phyloP scores from a whole-genome alignment of 495 filamentous ascomycete genomes.

The Immersiella caudata region DNA sequence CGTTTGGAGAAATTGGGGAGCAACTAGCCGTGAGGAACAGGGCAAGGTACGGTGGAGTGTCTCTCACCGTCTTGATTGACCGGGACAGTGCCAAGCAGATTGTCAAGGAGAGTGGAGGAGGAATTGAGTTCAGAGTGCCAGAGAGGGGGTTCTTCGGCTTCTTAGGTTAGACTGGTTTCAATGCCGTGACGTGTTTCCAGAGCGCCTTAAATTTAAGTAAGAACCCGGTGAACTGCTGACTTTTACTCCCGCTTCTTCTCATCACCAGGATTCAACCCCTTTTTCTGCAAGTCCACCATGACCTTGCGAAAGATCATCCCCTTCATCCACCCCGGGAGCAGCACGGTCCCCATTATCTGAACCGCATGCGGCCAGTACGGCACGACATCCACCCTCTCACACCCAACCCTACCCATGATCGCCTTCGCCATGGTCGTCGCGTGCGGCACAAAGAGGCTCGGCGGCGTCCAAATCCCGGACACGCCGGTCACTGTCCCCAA shows the following conservation, averaged over 20 bases:
- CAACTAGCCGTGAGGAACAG: too few relatives aligned
- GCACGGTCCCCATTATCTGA: constrained; percentile 11
- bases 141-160: too few relatives aligned
- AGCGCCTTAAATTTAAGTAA: too few relatives aligned
- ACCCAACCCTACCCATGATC: constrained; percentile 35
- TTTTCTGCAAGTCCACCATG: neutral
- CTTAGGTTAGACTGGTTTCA: too few relatives aligned
- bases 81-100: too few relatives aligned
- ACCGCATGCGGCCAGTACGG: constrained; percentile 38
- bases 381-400: constrained; percentile 27
- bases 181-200: too few relatives aligned
- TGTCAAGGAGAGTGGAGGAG: too few relatives aligned
- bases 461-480: constrained; percentile 12
- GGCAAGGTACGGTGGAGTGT: too few relatives aligned
- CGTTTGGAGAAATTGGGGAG: too few relatives aligned
- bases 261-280: neutral
- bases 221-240: neutral
- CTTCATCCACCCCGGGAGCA: constrained; percentile 2
- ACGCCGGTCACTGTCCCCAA: constrained; percentile 30
- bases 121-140: too few relatives aligned
- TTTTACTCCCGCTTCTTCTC: neutral
- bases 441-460: constrained; percentile 26
- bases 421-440: constrained; percentile 32
- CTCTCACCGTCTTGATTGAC: too few relatives aligned
- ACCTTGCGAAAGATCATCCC: neutral